phyloP scores from a whole-genome alignment of 768 basidiomycete species.

The Mycena vitilis region DNA sequence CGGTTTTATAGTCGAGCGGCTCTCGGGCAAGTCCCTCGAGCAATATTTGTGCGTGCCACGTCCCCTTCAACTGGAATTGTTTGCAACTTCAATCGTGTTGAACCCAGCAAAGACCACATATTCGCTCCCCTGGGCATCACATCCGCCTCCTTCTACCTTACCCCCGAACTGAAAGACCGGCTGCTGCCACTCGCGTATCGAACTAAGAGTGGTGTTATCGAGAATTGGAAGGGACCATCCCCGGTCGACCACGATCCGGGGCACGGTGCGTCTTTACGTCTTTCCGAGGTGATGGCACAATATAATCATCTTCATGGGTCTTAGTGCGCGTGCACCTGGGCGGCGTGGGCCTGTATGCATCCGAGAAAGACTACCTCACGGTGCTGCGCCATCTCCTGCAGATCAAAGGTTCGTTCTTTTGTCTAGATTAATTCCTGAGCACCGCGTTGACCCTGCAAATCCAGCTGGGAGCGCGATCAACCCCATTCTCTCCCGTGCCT shows the following conservation, averaged over 20 bases:
- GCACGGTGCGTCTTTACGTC: constrained; percentile 24
- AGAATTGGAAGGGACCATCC: constrained; percentile 24
- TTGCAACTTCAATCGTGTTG: background rate
- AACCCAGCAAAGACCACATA: constrained; percentile 31
- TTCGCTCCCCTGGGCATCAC: constrained; percentile 38
- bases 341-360: constrained; percentile 8
- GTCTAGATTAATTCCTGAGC: too few relatives aligned
- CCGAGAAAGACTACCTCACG: constrained; percentile 38
- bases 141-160: constrained; percentile 39
- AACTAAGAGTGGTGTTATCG: constrained; percentile 25
- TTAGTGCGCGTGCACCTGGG: constrained; percentile 7
- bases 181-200: constrained; percentile 32
- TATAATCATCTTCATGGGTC: background rate
- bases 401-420: constrained; percentile 13
- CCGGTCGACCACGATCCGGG: constrained; percentile 33
- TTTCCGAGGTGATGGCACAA: background rate
- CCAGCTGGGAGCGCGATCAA: constrained; percentile 14
- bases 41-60: constrained; percentile 42
- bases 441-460: background rate
- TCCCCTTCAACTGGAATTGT: constrained; percentile 15
- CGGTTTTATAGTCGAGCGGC: constrained; percentile 45
- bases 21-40: constrained; percentile 43
- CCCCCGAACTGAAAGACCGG: constrained; percentile 31
- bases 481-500: constrained; percentile 23
- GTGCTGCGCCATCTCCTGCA: constrained; percentile 34